phyloP scores from a whole-genome alignment of 495 filamentous ascomycete species.

The Rusavskia elegans region DNA sequence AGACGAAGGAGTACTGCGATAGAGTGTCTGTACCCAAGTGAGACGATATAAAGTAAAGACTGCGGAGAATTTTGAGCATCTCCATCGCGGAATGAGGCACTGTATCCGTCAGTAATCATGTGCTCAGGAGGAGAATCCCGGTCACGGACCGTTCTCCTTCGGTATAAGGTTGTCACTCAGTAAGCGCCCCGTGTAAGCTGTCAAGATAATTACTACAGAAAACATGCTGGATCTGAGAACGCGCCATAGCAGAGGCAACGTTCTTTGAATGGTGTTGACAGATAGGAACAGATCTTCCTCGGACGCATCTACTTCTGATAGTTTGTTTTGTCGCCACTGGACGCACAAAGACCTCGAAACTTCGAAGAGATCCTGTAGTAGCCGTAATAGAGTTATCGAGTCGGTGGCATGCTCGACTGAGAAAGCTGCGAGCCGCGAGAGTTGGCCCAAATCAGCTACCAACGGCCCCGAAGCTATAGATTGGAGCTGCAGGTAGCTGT shows the following conservation, averaged over 20 bases:
- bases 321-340: constrained; percentile 74
- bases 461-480: constrained; percentile 49
- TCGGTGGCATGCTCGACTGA: constrained; percentile 50
- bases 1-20: constrained; percentile 71
- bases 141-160: constrained; percentile 34
- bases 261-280: constrained; percentile 48
- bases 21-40: constrained; percentile 58
- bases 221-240: constrained; percentile 69
- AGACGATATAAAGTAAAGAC: constrained; percentile 77
- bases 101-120: constrained; percentile 3
- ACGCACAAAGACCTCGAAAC: constrained; percentile 57
- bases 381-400: constrained; percentile 40
- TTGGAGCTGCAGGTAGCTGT: constrained; percentile 40
- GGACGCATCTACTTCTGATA: constrained; percentile 66
- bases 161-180: constrained; percentile 38
- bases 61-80: constrained; percentile 61
- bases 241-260: constrained; percentile 68
- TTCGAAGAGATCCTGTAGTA: constrained; percentile 52
- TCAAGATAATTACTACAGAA: constrained; percentile 57
- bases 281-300: constrained; percentile 58
- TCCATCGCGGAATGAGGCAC: constrained; percentile 62
- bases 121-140: neutral
- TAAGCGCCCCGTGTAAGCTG: constrained; percentile 54
- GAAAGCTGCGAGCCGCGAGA: constrained; percentile 64
- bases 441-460: constrained; percentile 56